Evolutionary conservation across 179 eudicot species (phyloP).

Genomic region (Silene coronaria): DNA sequence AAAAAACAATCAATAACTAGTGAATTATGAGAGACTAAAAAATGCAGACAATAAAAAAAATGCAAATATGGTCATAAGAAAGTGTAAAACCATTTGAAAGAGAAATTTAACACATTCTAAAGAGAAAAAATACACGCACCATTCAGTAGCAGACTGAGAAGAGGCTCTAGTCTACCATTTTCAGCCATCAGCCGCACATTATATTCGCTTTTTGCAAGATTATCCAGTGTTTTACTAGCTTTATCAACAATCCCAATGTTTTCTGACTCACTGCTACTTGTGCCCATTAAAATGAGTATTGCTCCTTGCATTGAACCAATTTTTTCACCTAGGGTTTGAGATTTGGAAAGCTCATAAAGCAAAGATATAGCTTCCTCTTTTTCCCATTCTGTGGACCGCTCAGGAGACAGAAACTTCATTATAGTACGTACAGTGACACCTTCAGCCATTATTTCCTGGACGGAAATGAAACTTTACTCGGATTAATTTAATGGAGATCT

Average conservation of each 20-base stretch:
- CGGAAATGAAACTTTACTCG: background rate
- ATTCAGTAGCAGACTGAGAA: slow-evolving; percentile 60
- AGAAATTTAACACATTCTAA: background rate
- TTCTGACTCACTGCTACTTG: slow-evolving; percentile 83
- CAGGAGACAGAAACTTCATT: slow-evolving; percentile 66
- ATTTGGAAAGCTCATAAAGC: slow-evolving; percentile 85
- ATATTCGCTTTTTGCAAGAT: slow-evolving; percentile 64
- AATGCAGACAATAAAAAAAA: too few relatives aligned
- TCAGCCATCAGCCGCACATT: slow-evolving; percentile 91
- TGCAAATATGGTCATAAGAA: too few relatives aligned
- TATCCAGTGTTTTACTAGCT: slow-evolving; percentile 69
- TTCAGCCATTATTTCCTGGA: slow-evolving; percentile 85
- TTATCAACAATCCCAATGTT: slow-evolving; percentile 50
- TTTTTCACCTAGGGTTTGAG: slow-evolving; percentile 58
- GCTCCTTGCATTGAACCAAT: slow-evolving; percentile 86
- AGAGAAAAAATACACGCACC: slow-evolving; percentile 33
- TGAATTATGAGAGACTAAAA: too few relatives aligned
- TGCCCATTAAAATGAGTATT: slow-evolving; percentile 72
- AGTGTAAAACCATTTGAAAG: too few relatives aligned
- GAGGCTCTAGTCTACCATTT: slow-evolving; percentile 84
- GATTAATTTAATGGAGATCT: background rate
- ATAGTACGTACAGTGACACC: slow-evolving; percentile 70
- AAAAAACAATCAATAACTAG: too few relatives aligned
- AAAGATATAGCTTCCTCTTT: slow-evolving; percentile 67
- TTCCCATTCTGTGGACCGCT: slow-evolving; percentile 62